Evolutionary conservation across 495 filamentous ascomycete genomes (phyloP).

Genomic region (Hypomontagnella monticulosa): DNA sequence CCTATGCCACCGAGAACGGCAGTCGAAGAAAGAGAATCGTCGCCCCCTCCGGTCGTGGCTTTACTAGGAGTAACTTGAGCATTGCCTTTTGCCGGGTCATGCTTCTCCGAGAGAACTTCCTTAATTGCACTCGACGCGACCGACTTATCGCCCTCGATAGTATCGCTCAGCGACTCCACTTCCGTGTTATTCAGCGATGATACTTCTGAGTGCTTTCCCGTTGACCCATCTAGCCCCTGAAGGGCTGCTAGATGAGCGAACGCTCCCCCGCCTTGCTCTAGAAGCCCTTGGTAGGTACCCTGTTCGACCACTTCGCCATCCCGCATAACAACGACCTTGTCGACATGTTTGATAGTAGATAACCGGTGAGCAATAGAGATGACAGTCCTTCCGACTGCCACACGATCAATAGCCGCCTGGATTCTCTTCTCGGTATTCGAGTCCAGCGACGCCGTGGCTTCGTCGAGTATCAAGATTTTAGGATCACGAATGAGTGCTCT

Average conservation of each 20-base stretch:
- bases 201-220: constrained; percentile 14
- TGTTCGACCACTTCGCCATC: constrained; percentile 50
- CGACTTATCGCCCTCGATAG: neutral
- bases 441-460: constrained; percentile 58
- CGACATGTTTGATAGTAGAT: constrained; percentile 53
- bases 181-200: constrained; percentile 13
- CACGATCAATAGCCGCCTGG: constrained; percentile 43
- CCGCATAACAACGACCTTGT: constrained; percentile 53
- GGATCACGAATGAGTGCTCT: constrained; percentile 57
- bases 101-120: constrained; percentile 12
- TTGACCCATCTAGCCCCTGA: constrained; percentile 37
- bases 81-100: neutral
- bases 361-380: constrained; percentile 56
- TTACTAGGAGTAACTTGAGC: neutral
- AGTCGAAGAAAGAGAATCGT: neutral
- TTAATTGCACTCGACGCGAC: constrained; percentile 1
- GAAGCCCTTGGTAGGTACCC: constrained; percentile 46
- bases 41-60: neutral
- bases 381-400: constrained; percentile 53
- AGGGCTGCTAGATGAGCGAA: constrained; percentile 42
- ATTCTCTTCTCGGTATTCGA: constrained; percentile 45
- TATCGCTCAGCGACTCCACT: constrained; percentile 16
- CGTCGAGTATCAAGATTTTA: constrained; percentile 60
- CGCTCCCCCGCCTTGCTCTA: constrained; percentile 53
- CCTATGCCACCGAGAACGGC: constrained; percentile 12